Evolutionary conservation across 805 yeast genomes (phyloP).

Genomic region (Saccharomycopsis sp.): DNA sequence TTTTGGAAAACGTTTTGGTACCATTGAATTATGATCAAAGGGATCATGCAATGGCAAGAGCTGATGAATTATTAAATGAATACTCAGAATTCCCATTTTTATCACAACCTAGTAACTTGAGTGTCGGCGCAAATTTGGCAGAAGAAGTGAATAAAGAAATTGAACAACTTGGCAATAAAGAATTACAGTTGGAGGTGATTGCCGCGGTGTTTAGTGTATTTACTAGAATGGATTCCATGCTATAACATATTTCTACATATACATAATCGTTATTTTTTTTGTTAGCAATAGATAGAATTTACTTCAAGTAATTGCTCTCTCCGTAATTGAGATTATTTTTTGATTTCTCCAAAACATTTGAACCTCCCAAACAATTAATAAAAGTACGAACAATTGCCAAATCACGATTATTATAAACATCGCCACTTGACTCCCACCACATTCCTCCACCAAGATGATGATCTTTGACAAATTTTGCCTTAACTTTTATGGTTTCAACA

Average conservation of each 20-base stretch:
- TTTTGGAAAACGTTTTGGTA: constrained; percentile 79
- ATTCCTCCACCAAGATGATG: constrained; percentile 70
- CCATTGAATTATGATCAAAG: constrained; percentile 78
- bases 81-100: constrained; percentile 83
- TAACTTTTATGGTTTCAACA: constrained; percentile 40
- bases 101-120: constrained; percentile 51
- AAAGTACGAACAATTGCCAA: constrained; percentile 41
- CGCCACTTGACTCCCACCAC: constrained; percentile 95
- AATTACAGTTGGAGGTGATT: constrained; percentile 74
- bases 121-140: constrained; percentile 65
- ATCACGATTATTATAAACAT: constrained; percentile 30
- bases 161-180: constrained; percentile 42
- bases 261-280: too few relatives aligned
- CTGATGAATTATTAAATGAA: constrained; percentile 83
- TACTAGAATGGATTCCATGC: constrained; percentile 84
- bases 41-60: constrained; percentile 86
- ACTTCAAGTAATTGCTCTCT: constrained; percentile 20
- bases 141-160: constrained; percentile 42
- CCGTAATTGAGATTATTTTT: constrained; percentile 15
- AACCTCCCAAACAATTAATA: constrained; percentile 28
- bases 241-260: constrained; percentile 33
- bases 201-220: constrained; percentile 91
- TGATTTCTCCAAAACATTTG: constrained; percentile 13
- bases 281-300: too few relatives aligned
- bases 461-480: constrained; percentile 50